Evolutionary conservation across 2,329 filamentous ascomycete species (phyloP).

Genomic region (Hortaea werneckii): DNA sequence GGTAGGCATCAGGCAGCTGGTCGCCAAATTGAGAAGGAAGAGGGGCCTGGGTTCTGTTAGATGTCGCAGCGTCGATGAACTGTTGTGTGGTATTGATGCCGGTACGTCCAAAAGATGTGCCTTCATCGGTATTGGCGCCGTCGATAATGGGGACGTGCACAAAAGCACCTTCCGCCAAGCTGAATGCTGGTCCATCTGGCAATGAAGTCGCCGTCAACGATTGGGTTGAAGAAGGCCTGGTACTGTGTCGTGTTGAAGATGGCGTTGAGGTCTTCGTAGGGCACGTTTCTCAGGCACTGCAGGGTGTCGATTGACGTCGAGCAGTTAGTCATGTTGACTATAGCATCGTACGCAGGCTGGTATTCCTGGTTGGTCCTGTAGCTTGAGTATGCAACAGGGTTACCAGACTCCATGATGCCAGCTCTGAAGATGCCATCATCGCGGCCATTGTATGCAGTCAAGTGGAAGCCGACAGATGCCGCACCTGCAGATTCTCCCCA

Average conservation of each 20-base stretch:
- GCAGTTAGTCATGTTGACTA: conserved; percentile 53
- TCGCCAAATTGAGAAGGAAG: conserved; percentile 27
- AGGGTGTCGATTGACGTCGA: conserved; percentile 46
- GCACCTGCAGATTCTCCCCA: conserved; percentile 30
- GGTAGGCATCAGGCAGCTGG: conserved; percentile 38
- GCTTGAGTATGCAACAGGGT: conserved; percentile 13
- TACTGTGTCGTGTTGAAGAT: conserved; percentile 16
- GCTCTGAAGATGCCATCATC: conserved; percentile 39
- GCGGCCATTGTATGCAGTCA: conserved; percentile 39
- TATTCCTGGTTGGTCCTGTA: conserved; percentile 12
- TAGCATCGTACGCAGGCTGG: conserved; percentile 53
- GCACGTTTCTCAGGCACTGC: conserved; percentile 50
- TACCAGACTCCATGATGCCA: conserved; percentile 36
- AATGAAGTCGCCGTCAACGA: conserved; percentile 41
- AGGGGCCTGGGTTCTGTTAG: background rate
- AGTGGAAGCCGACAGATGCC: conserved; percentile 33
- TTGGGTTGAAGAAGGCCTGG: background rate
- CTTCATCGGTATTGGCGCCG: conserved; percentile 43
- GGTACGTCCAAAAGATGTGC: conserved; percentile 28
- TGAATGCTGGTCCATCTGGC: conserved; percentile 39
- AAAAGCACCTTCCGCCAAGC: conserved; percentile 31
- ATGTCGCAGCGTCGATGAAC: conserved; percentile 32
- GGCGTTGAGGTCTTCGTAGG: conserved; percentile 18
- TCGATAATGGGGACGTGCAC: conserved; percentile 37
- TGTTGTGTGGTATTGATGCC: conserved; percentile 30